Base-by-base conservation (phyloP, 495 filamentous ascomycete genomes). In the Penicillium argentinense region DNA sequence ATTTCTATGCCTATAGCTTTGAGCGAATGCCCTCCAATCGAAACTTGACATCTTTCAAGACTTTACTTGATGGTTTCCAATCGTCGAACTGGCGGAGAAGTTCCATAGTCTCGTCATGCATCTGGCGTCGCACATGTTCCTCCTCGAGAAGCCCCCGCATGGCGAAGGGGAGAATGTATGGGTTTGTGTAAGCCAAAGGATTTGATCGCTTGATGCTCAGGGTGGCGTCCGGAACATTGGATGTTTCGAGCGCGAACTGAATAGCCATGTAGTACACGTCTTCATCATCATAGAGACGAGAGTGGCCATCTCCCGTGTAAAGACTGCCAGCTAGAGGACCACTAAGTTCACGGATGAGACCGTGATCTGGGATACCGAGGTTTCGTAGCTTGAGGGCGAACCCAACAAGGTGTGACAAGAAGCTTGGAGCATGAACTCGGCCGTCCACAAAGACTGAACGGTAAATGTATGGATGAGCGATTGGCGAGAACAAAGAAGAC, bases 381-480 rank as follows among this genome's bases (percentile, higher is more conserved):
- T 98, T 98, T 33, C 93, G 86, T 19, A 98, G 74, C 56, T 96
- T 97, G 47, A 97, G 76, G 2, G 88, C 84, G 61, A 98, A 97
- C 37, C 91, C 95, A 19, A 97, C 87, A 2, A 98, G 75, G 56
- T 95, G 89, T 3, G 89, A 89, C 9, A 98, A 79, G 57, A 97
- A 97, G 60, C 95, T 90, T 5, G 93, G 90, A 6, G 92, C 85
- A 59, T 98, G 92, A 22, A 96, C 81, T 49, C 91, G 80, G 26
- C 91, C 89, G 64, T 97, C 92, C 38, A 98, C 88, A 60, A 97
- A 98, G 5, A 92, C 92, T 22, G 91, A 88, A 18, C 93, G 82
- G 60, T 86, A 92, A 28, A 98, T 91, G 54, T 96, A 91, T 3
- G 93, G 93, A 61, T 98, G 93, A 25, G 81, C 80, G 4, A 88